Base-by-base conservation (phyloP, 1,284 basidiomycete genomes). In the Puccinia horiana region DNA sequence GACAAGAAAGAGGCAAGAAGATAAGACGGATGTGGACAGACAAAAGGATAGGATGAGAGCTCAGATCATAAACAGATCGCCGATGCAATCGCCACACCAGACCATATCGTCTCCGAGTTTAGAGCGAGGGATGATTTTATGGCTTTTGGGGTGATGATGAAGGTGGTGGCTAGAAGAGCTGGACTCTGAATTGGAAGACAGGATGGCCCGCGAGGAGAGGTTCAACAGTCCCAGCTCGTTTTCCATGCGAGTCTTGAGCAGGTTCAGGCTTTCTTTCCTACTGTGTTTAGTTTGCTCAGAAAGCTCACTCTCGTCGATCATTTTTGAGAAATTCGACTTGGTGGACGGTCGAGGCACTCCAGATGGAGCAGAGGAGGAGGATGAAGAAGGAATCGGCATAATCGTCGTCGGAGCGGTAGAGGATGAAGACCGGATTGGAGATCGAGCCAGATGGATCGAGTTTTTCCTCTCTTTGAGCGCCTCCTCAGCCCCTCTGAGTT, bases 51-150 rank as follows among this genome's bases (percentile, higher is more conserved):
- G 42, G 8, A n/a, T n/a, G 4, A 23, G 11, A 2, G 26, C 11
- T 81, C 61, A 82, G 37, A 82, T 76, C 47, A 82, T 74, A 67
- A 82, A 82, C 52, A 82, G 74, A 56, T 82, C 80, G 65, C 80
- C 80, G 37, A 52, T 61, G 54, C 80, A 82, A 74, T 82, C 44
- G 20, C 73, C 80, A 37, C 80, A 82, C 80, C 80, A 82, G 37
- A 82, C 73, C 73, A 82, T 67, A 76, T 82, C 80, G 61, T 82
- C 73, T 18, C 80, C 73, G 20, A 82, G 37, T 26, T 82, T 65
- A 26, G 56, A 65, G 40, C 73, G 70, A 29, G 69, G 26, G 18
- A 65, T 74, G 26, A 61, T 40, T 65, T 73, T 47, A 32, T 58
- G 74, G 35, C 29, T 58, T 20, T 37, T 47, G 14, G 35, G 32